Conservation (phyloP, 169 alveolate genomes). For the Cryptosporidium baileyi region DNA sequence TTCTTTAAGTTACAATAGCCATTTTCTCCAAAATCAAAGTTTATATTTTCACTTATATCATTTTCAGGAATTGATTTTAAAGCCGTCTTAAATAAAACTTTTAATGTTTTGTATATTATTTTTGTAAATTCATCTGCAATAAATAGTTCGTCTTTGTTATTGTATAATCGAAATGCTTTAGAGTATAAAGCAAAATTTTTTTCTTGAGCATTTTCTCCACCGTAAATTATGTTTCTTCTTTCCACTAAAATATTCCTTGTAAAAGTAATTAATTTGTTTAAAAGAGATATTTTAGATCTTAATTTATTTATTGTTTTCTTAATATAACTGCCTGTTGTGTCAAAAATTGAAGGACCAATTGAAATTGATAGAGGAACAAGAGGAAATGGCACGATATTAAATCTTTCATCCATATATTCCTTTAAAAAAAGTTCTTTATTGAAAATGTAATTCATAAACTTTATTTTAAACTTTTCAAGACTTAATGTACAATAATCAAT, state of each 20-base stretch:
- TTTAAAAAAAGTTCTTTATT: constrained; percentile 8
- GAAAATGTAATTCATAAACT: constrained; percentile 9
- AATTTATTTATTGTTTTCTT: not conserved
- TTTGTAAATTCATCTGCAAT: not conserved
- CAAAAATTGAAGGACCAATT: constrained; percentile 30
- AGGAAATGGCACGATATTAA: not conserved
- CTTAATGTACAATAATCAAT: not conserved
- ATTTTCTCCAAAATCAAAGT: constrained; percentile 29
- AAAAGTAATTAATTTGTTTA: constrained; percentile 16
- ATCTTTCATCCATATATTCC: constrained; percentile 5
- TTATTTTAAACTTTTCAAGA: constrained; percentile 44
- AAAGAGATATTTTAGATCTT: constrained; percentile 21
- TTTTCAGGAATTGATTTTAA: not conserved
- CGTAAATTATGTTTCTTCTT: constrained; percentile 9
- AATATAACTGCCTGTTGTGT: not conserved
- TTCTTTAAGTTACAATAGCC: constrained; percentile 9
- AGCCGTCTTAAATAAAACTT: not conserved
- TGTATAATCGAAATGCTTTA: constrained; percentile 34
- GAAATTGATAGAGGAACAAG: constrained; percentile 10
- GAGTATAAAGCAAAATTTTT: constrained; percentile 5
- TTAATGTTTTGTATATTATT: constrained; percentile 1
- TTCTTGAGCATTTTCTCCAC: not conserved
- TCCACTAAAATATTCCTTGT: constrained; percentile 26
- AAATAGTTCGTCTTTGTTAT: constrained; percentile 36
- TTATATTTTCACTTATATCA: not conserved